Evolutionary conservation across 768 basidiomycete species (phyloP).

Genomic region (Boletus subparvulus): DNA sequence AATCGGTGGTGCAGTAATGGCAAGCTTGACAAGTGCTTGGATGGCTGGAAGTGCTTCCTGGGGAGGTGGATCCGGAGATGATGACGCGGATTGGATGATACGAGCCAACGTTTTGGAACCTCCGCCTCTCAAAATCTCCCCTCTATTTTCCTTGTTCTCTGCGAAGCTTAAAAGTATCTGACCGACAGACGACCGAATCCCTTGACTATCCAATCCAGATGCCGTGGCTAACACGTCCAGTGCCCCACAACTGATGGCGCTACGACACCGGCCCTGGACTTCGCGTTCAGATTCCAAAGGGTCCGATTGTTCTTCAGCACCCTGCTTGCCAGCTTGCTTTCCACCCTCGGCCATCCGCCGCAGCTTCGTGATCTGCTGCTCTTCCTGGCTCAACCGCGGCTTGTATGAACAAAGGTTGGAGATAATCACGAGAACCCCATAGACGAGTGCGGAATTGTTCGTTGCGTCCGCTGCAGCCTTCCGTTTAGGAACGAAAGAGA

Average conservation of each 20-base stretch:
- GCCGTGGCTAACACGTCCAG: slow-evolving; percentile 62
- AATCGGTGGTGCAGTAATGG: slow-evolving; percentile 88
- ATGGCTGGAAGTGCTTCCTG: slow-evolving; percentile 52
- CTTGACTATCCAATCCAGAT: slow-evolving; percentile 58
- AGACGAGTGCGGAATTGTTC: slow-evolving; percentile 57
- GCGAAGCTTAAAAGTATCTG: slow-evolving; percentile 68
- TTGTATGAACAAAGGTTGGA: slow-evolving; percentile 72
- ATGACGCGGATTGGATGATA: slow-evolving; percentile 53
- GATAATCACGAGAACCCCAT: slow-evolving; percentile 75
- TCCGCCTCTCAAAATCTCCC: slow-evolving; percentile 73
- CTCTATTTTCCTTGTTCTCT: slow-evolving; percentile 76
- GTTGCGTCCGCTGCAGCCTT: slow-evolving; percentile 35
- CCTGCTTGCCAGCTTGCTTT: slow-evolving; percentile 34
- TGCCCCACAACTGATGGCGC: slow-evolving; percentile 59
- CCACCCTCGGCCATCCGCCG: slow-evolving; percentile 64
- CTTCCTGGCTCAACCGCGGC: slow-evolving; percentile 73
- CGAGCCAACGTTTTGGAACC: slow-evolving; percentile 65
- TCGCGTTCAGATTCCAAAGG: slow-evolving; percentile 62
- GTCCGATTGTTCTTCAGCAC: slow-evolving; percentile 30
- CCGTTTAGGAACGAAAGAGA: slow-evolving; percentile 54
- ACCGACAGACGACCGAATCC: slow-evolving; percentile 57
- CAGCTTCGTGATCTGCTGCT: slow-evolving; percentile 78
- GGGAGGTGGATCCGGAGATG: slow-evolving; percentile 27
- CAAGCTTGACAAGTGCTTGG: slow-evolving; percentile 89
- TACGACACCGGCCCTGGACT: slow-evolving; percentile 61